Percentiles rank a stretch among this genome's conserved stretches.
phyloP scores from a whole-genome alignment of 805 yeast genomes.

The Wickerhamia fluorescens region DNA sequence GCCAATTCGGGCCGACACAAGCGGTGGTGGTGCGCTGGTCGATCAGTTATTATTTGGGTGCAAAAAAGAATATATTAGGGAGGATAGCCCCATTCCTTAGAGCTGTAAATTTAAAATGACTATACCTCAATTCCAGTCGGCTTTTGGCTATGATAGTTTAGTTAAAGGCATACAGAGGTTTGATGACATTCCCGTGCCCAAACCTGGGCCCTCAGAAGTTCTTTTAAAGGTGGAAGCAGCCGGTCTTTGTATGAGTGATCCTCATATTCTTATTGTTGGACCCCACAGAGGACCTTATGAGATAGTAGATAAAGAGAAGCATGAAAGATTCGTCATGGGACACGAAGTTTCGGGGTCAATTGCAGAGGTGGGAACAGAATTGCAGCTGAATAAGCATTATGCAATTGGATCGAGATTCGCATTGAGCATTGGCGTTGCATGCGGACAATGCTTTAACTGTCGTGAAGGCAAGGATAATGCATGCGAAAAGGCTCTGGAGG shows the following conservation, averaged over 20 bases:
- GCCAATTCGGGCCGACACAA: too few relatives aligned
- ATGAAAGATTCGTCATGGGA: constrained; percentile 35
- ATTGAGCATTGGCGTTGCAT: constrained; percentile 21
- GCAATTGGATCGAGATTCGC: constrained; percentile 24
- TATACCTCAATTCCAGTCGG: too few relatives aligned
- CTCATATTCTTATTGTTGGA: constrained; percentile 23
- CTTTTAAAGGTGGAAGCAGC: constrained; percentile 36
- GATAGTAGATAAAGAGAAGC: background rate
- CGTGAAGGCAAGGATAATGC: constrained; percentile 28
- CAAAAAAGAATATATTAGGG: too few relatives aligned
- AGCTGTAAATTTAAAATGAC: too few relatives aligned
- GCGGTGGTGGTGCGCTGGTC: too few relatives aligned
- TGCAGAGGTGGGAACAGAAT: constrained; percentile 21
- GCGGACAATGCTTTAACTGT: constrained; percentile 31
- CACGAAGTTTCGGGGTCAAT: constrained; percentile 38
- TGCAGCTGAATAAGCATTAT: constrained; percentile 17
- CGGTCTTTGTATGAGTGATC: constrained; percentile 39
- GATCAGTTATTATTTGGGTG: too few relatives aligned
- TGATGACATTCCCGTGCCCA: constrained; percentile 22
- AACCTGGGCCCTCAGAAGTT: constrained; percentile 22
- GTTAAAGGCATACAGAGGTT: constrained; percentile 24
- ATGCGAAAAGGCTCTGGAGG: constrained; percentile 16
- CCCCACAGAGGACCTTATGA: constrained; percentile 6
- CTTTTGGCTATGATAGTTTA: constrained; percentile 31
- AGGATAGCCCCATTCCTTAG: too few relatives aligned